Evolutionary conservation across 2,329 filamentous ascomycete species (phyloP).

Genomic region (Calonectria pseudoturangicola): DNA sequence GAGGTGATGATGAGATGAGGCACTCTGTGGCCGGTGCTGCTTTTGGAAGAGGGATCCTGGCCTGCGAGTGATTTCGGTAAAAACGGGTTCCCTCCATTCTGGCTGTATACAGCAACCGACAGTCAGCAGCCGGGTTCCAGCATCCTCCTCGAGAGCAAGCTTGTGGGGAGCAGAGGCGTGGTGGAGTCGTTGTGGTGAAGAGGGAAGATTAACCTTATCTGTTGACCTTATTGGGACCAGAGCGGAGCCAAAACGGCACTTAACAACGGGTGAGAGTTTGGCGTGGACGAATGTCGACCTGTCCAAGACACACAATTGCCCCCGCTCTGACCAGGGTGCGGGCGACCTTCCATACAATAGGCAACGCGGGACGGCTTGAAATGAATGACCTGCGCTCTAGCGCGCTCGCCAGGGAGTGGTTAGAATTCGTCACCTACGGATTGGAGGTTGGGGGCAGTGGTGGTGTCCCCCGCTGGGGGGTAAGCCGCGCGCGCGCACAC

Average conservation of each 20-base stretch:
- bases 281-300: constrained; percentile 14
- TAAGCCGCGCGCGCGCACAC: constrained; percentile 14
- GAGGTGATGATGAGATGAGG: constrained; percentile 13
- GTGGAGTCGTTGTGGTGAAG: constrained; percentile 18
- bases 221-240: constrained; percentile 35
- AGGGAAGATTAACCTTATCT: constrained; percentile 44
- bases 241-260: constrained; percentile 12
- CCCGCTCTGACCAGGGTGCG: constrained; percentile 20
- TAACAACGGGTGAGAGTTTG: constrained; percentile 13
- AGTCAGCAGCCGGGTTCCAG: background rate
- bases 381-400: constrained; percentile 18
- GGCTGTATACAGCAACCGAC: background rate
- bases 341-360: background rate
- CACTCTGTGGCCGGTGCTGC: background rate
- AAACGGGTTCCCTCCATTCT: background rate
- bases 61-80: background rate
- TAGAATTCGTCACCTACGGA: background rate
- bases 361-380: constrained; percentile 1
- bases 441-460: constrained; percentile 24
- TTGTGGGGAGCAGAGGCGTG: constrained; percentile 13
- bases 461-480: constrained; percentile 39
- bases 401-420: background rate
- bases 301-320: background rate
- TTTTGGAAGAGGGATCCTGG: background rate
- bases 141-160: background rate